Base-by-base conservation (phyloP, 768 basidiomycete species). In the Lactarius psammicola region DNA sequence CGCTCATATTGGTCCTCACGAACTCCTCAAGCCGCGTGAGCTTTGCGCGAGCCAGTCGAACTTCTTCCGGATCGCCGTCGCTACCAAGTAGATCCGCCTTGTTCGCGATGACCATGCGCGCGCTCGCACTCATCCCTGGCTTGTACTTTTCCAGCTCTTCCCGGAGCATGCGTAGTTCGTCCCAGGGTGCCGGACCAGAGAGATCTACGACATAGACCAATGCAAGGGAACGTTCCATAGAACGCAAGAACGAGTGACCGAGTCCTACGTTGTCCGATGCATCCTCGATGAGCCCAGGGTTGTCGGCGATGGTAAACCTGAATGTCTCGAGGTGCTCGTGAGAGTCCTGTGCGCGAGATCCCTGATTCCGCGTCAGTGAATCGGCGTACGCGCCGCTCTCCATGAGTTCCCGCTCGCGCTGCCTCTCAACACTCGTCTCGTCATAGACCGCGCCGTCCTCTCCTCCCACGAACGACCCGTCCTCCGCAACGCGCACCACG, bases 251-350 rank as follows among this genome's bases (percentile, higher is more conserved):
- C 1, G 91, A 89, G 76, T 98, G 94, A 0, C 96, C 97, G 2
- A 98, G 83, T 4, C 95, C 97, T 57, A 94, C 87, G 74, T 96
- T 92, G 71, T 93, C 87, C 3, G 93, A 91, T 3, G 95, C 92
- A 17, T 84, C 81, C 10, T 85, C 83, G 63, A 98, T 87, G 54
- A 98, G 86, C 9, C 97, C 97, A 0, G 97, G 97, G 73, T 98
- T 98, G 77, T 99, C 97, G 42, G 95, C 92, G 69, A 99, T 87
- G 17, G 94, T 97, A 80, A 98, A 97, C 11, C 97, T 85, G 75
- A 93, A 89, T 5, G 80, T 77, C 76, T 98, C 95, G 17, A 75
- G 62, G 13, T 76, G 72, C 42, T 70, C 59, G 28, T 75, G 65
- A 1, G 70, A 67, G 53, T 70, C 65, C 10, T 18, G 13, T 51